Conservation (phyloP, 1,284 basidiomycete genomes). For the Sanguinoderma infundibulare region DNA sequence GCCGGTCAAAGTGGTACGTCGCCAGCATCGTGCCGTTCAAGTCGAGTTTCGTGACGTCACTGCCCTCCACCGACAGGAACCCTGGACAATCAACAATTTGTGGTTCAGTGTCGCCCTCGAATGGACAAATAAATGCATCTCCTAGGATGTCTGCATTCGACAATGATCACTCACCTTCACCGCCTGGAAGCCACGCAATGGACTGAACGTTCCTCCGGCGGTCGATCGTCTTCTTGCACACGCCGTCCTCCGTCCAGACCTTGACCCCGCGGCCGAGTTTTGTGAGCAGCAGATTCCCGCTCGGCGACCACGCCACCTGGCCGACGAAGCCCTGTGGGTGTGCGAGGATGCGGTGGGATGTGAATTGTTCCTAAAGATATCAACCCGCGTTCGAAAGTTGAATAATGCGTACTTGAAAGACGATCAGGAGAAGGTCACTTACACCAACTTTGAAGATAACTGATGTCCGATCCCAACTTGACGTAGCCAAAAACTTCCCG, state of each 20-base stretch:
- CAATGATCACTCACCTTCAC: constrained; percentile 51
- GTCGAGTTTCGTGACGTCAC: constrained; percentile 55
- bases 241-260: constrained; percentile 79
- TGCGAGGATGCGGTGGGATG: constrained; percentile 66
- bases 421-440: constrained; percentile 29
- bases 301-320: constrained; percentile 82
- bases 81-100: constrained; percentile 35
- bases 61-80: constrained; percentile 62
- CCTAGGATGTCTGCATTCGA: no score
- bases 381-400: neutral
- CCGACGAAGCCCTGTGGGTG: constrained; percentile 78
- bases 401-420: neutral
- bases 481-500: constrained; percentile 71
- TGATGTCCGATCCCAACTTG: constrained; percentile 81
- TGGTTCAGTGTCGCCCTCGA: neutral
- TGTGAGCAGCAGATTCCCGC: constrained; percentile 64
- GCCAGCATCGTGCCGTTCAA: constrained; percentile 57
- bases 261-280: constrained; percentile 75
- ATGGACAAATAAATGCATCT: neutral
- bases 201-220: constrained; percentile 65
- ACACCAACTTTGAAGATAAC: constrained; percentile 75
- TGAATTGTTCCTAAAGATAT: constrained; percentile 53
- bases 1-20: constrained; percentile 64
- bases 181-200: constrained; percentile 72
- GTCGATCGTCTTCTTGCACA: constrained; percentile 73